These are phyloP conservation scores for Entonaema liquescens DNA, from an alignment of 495 filamentous ascomycete species.

Conservation along the genomic window DNA sequence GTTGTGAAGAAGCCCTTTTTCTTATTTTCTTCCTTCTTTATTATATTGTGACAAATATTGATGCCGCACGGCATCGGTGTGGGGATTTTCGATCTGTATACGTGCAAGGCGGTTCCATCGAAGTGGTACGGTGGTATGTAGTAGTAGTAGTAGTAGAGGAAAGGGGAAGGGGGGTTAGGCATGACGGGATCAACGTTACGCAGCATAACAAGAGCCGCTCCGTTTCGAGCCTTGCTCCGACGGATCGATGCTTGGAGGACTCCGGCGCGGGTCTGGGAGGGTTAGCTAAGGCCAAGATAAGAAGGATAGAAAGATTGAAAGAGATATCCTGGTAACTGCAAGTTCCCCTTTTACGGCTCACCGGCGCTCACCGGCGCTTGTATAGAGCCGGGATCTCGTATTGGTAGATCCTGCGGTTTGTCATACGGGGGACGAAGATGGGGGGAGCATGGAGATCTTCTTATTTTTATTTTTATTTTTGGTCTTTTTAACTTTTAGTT, in stretches of 20 bases:
- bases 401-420: background rate
- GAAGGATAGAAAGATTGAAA: too few species aligned
- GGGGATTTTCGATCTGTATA: slow-evolving; percentile 6
- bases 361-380: slow-evolving; percentile 23
- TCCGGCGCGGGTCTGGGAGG: slow-evolving; percentile 17
- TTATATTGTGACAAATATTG: slow-evolving; percentile 22
- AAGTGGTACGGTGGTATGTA: background rate
- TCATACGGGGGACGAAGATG: background rate
- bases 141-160: background rate
- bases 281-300: background rate
- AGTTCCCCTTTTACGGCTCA: slow-evolving; percentile 13
- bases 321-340: too few species aligned
- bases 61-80: slow-evolving; percentile 19
- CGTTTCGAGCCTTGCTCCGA: slow-evolving; percentile 30
- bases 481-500: too few species aligned
- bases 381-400: slow-evolving; percentile 17
- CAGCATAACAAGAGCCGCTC: slow-evolving; percentile 37
- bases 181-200: slow-evolving; percentile 35
- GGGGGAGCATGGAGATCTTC: too few species aligned
- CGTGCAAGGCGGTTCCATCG: background rate
- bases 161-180: background rate
- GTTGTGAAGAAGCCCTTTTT: slow-evolving; percentile 2
- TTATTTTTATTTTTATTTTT: too few species aligned
- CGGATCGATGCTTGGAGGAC: slow-evolving; percentile 27
- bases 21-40: background rate